A percentile compares a stretch with the other conserved stretches of the same genome.
phyloP scores from a whole-genome alignment of 768 basidiomycete genomes.

The Leccinum subgranulosum region DNA sequence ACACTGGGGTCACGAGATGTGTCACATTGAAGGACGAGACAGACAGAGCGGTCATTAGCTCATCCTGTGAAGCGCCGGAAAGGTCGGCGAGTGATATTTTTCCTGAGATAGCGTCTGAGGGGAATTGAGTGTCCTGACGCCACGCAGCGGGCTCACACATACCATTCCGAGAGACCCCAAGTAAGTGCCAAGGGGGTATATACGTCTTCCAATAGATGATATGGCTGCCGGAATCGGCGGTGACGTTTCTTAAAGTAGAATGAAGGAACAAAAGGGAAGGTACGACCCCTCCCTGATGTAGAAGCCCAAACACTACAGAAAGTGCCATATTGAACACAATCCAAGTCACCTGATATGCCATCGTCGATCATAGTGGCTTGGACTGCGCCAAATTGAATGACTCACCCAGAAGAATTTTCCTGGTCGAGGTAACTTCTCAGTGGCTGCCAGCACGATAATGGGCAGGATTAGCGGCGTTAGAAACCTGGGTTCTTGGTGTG shows the following conservation, averaged over 20 bases:
- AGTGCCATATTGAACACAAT: constrained; percentile 28
- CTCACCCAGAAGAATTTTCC: constrained; percentile 35
- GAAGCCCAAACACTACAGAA: constrained; percentile 33
- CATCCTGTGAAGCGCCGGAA: constrained; percentile 22
- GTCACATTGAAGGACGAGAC: constrained; percentile 3
- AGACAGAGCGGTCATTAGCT: constrained; percentile 17
- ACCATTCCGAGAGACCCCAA: constrained; percentile 29
- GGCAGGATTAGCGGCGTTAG: constrained; percentile 35
- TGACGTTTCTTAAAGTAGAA: constrained; percentile 13
- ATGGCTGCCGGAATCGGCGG: constrained; percentile 3
- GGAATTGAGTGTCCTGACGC: not conserved
- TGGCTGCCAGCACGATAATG: constrained; percentile 28
- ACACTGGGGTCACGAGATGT: constrained; percentile 32
- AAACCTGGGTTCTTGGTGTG: constrained; percentile 41
- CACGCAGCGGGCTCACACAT: not conserved
- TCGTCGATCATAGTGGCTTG: not conserved
- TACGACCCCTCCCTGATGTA: constrained; percentile 42
- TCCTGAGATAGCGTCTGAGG: constrained; percentile 24
- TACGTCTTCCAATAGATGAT: constrained; percentile 41
- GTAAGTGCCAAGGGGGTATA: constrained; percentile 37
- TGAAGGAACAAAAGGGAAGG: constrained; percentile 36
- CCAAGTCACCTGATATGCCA: constrained; percentile 25
- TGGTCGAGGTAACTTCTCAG: constrained; percentile 24
- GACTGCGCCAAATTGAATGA: not conserved
- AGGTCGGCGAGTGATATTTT: constrained; percentile 28